Percentiles rank a stretch among this genome's conserved stretches.
Conservation (phyloP, 441 rosid species). For the Sinapis alba region DNA sequence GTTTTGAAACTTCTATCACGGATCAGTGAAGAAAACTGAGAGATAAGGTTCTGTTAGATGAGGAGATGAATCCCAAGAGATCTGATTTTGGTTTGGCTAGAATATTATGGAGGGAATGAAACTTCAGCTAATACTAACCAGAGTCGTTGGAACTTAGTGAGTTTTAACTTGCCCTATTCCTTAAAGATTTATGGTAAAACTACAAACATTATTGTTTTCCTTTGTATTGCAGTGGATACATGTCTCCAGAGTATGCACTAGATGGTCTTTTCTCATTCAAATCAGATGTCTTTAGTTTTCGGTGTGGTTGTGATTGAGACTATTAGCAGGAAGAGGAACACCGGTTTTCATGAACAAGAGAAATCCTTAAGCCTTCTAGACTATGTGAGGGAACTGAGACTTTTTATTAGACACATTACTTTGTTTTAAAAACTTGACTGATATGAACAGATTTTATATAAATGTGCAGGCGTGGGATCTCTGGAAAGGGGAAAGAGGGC, state of each 20-base stretch:
- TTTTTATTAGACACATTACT: background rate
- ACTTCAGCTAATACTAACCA: slow-evolving; percentile 52
- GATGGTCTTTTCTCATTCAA: slow-evolving; percentile 70
- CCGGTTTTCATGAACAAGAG: slow-evolving; percentile 49
- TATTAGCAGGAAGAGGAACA: slow-evolving; percentile 59
- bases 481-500: slow-evolving; percentile 51
- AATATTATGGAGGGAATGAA: slow-evolving; percentile 62
- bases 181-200: background rate
- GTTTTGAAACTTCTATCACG: no score
- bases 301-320: slow-evolving; percentile 69
- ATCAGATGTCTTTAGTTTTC: slow-evolving; percentile 76
- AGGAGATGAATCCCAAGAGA: slow-evolving; percentile 55
- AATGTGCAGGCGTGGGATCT: slow-evolving; percentile 58
- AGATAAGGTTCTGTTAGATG: slow-evolving; percentile 53
- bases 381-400: slow-evolving; percentile 46
- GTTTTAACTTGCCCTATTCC: slow-evolving; percentile 18
- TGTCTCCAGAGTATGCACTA: slow-evolving; percentile 73
- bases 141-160: slow-evolving; percentile 77
- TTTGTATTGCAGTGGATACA: slow-evolving; percentile 56
- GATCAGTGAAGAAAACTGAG: no score
- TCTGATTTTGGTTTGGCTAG: slow-evolving; percentile 59
- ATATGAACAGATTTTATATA: background rate
- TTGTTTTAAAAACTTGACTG: background rate
- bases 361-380: slow-evolving; percentile 53
- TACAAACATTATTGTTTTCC: background rate